phyloP scores from a whole-genome alignment of 192 early-diverging fungal species.

The Phlyctochytrium bullatum region DNA sequence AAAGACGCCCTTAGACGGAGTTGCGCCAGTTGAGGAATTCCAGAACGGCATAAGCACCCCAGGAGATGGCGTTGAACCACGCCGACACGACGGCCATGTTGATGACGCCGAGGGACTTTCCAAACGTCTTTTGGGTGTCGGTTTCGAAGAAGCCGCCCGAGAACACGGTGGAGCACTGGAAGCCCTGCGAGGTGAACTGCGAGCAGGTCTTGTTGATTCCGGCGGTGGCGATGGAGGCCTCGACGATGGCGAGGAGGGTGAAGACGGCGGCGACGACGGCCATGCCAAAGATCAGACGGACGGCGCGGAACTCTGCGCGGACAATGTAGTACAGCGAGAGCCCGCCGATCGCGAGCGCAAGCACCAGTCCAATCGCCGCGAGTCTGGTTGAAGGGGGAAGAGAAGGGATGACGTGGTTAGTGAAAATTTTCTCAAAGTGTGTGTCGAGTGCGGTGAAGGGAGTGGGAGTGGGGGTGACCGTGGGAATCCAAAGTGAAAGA shows the following conservation, averaged over 20 bases:
- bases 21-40: constrained; percentile 32
- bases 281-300: constrained; percentile 30
- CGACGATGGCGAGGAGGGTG: constrained; percentile 30
- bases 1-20: constrained; percentile 20
- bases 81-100: constrained; percentile 16
- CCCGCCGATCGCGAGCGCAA: constrained; percentile 20
- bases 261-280: constrained; percentile 28
- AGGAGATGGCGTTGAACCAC: constrained; percentile 30
- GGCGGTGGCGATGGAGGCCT: constrained; percentile 26
- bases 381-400: constrained; percentile 8
- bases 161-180: constrained; percentile 26
- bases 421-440: background rate
- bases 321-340: constrained; percentile 30
- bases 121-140: constrained; percentile 26
- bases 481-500: too few relatives aligned
- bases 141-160: constrained; percentile 37
- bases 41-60: constrained; percentile 31
- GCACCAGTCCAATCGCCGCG: constrained; percentile 16
- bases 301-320: constrained; percentile 25
- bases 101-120: constrained; percentile 30
- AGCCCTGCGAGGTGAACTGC: constrained; percentile 23
- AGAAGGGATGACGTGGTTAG: background rate
- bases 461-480: too few relatives aligned
- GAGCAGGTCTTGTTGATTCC: constrained; percentile 34
- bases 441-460: too few relatives aligned